phyloP scores from a whole-genome alignment of 805 yeast species.

The Wickerhamomyces bovis region DNA sequence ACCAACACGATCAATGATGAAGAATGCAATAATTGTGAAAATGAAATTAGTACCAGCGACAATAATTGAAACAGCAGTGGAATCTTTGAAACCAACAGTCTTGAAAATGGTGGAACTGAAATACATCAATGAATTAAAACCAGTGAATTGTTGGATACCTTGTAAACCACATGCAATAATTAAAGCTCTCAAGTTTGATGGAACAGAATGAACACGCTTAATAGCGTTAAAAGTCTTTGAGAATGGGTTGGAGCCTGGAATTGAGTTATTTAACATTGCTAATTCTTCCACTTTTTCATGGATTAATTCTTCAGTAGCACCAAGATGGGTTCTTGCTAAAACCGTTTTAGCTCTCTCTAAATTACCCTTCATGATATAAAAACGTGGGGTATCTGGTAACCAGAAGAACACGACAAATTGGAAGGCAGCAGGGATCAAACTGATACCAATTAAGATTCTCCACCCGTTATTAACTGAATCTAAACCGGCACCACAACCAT shows the following conservation, averaged over 20 bases:
- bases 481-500: slow-evolving; percentile 88
- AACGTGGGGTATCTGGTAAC: slow-evolving; percentile 95
- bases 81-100: slow-evolving; percentile 79
- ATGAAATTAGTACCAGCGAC: slow-evolving; percentile 93
- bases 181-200: slow-evolving; percentile 84
- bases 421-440: slow-evolving; percentile 77
- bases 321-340: slow-evolving; percentile 53
- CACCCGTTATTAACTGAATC: slow-evolving; percentile 74
- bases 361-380: slow-evolving; percentile 65
- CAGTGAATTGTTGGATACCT: slow-evolving; percentile 94
- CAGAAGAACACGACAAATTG: slow-evolving; percentile 76
- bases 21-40: slow-evolving; percentile 79
- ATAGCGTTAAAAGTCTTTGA: slow-evolving; percentile 54
- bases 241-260: slow-evolving; percentile 43
- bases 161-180: slow-evolving; percentile 89
- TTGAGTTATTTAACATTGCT: slow-evolving; percentile 37
- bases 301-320: slow-evolving; percentile 59
- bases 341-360: slow-evolving; percentile 62
- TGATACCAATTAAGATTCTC: slow-evolving; percentile 87
- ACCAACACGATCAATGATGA: slow-evolving; percentile 82
- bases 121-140: slow-evolving; percentile 95
- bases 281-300: slow-evolving; percentile 65
- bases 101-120: slow-evolving; percentile 90
- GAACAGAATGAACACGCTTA: slow-evolving; percentile 55
- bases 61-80: slow-evolving; percentile 92